These are phyloP conservation scores for Sanguinoderma infundibulare DNA, from an alignment of 1,284 basidiomycete genomes.

Conservation along the genomic window DNA sequence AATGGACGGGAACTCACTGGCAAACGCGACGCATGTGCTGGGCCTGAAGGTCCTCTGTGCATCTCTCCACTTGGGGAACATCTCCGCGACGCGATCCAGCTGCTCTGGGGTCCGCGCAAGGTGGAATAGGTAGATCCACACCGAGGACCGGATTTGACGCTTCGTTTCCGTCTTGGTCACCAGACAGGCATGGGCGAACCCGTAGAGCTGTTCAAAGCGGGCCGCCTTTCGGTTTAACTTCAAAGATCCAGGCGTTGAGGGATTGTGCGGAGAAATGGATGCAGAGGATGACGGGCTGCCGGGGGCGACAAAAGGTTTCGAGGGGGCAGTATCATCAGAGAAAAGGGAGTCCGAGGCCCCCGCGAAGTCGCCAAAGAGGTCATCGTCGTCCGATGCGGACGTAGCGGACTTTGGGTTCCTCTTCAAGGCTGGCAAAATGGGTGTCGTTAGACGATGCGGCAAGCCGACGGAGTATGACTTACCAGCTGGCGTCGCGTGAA, in stretches of 20 bases:
- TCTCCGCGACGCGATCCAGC: slow-evolving; percentile 45
- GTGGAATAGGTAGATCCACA: slow-evolving; percentile 53
- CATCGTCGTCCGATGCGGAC: slow-evolving; percentile 14
- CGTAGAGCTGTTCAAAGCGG: slow-evolving; percentile 33
- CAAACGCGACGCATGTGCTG: slow-evolving; percentile 47
- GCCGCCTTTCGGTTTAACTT: slow-evolving; percentile 25
- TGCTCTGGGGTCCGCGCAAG: slow-evolving; percentile 52
- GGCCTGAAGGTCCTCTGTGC: slow-evolving; percentile 44
- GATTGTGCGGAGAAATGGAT: slow-evolving; percentile 8
- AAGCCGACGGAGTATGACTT: neutral
- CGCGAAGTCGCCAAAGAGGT: slow-evolving; percentile 25
- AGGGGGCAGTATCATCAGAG: slow-evolving; percentile 8
- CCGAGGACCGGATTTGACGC: slow-evolving; percentile 35
- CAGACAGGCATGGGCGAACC: slow-evolving; percentile 32
- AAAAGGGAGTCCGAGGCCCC: slow-evolving; percentile 19
- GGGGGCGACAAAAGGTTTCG: neutral
- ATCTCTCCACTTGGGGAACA: slow-evolving; percentile 54
- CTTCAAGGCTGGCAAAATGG: slow-evolving; percentile 22
- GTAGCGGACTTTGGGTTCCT: slow-evolving; percentile 21
- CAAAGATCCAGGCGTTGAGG: slow-evolving; percentile 10
- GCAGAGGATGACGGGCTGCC: neutral
- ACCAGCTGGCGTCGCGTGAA: slow-evolving; percentile 27
- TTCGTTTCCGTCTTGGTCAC: slow-evolving; percentile 22
- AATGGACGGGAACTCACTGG: slow-evolving; percentile 48
- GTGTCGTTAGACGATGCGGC: neutral